Evolutionary conservation across 345 rosid genomes (phyloP), one percentile per base, ranked within the genome.

Genomic region (Eucalyptus regnans): DNA sequence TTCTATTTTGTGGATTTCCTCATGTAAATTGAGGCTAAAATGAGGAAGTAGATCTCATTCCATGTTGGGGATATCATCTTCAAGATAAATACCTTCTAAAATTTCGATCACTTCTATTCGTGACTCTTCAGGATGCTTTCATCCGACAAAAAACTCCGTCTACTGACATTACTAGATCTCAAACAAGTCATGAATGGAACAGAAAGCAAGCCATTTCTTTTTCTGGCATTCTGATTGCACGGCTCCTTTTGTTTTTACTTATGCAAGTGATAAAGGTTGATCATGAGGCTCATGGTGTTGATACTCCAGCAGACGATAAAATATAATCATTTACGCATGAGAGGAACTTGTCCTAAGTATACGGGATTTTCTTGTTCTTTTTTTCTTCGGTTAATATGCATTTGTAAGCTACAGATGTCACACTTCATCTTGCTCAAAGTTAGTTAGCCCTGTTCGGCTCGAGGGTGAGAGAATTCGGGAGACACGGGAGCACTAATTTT

Each of bases 231-330:
- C 23, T 31, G 33, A 50, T 52, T 79, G 54, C 15, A 17, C 2
- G 29, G 31, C 31, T 13, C 50, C 9, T 18, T 50, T 22, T 14
- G 41, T 22, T 23, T 29, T 46, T 88, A 41, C 56, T 87, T 62
- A 51, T 88, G 89, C 94, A 97, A 98, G 98, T 94, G 58, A 97
- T 97, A 86, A 95, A 96, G 92, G 98, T 97, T 52, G 96, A 96
- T 43, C 97, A 95, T 33, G 98, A 95, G 87, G 99, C 97, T 84
- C 99, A 97, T 81, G 99, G 99, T 29, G 97, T 95, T 64, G 99
- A 96, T 91, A 86, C 91, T 76, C 98, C 96, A 2, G 95, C 95
- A 86, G 98, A 96, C 86, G 95, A 95, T 44, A 96, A 96, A 93
- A 94, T 96, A 11, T 98, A 97, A 93, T 92, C 95, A 79, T 92